A percentile compares a stretch with the other conserved stretches of the same genome.
These are phyloP conservation scores for Globisporangium echinulatum DNA, from an alignment of 352 stramenopile species.

Conservation along the genomic window DNA sequence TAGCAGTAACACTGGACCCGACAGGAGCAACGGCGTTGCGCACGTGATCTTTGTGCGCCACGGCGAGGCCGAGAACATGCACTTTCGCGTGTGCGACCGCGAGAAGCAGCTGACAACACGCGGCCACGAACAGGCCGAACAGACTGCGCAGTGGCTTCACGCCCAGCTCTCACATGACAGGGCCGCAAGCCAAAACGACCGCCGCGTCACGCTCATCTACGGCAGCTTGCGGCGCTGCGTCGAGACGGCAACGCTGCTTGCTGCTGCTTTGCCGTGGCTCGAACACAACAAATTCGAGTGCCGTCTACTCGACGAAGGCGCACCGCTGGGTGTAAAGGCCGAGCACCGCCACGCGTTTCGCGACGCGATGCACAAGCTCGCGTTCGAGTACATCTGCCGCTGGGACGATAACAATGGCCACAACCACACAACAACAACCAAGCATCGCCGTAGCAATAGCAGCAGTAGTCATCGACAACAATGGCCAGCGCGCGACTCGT, in stretches of 20 bases:
- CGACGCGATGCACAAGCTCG: constrained; percentile 72
- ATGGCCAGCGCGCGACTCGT: constrained; percentile 27
- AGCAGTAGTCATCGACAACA: neutral
- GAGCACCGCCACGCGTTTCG: constrained; percentile 62
- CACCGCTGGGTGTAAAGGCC: constrained; percentile 44
- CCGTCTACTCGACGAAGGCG: constrained; percentile 70
- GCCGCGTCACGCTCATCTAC: constrained; percentile 61
- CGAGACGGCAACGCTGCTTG: constrained; percentile 57
- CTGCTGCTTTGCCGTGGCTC: constrained; percentile 62
- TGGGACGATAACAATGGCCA: constrained; percentile 23
- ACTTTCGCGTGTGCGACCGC: constrained; percentile 64
- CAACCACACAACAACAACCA: constrained; percentile 10
- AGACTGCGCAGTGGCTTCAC: constrained; percentile 41
- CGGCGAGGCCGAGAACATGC: constrained; percentile 78
- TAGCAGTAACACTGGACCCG: neutral
- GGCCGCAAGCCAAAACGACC: constrained; percentile 10
- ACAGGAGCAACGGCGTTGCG: constrained; percentile 28
- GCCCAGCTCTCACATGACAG: constrained; percentile 31
- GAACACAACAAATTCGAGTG: constrained; percentile 42
- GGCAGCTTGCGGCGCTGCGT: constrained; percentile 55
- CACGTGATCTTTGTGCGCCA: constrained; percentile 73
- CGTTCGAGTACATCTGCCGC: constrained; percentile 61
- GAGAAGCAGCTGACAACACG: constrained; percentile 67
- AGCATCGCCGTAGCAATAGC: neutral
- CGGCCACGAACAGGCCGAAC: constrained; percentile 47